Percentiles rank a stretch among this genome's conserved stretches.
Evolutionary conservation across 1,284 basidiomycete genomes (phyloP).

Genomic region (Bjerkandera adusta): DNA sequence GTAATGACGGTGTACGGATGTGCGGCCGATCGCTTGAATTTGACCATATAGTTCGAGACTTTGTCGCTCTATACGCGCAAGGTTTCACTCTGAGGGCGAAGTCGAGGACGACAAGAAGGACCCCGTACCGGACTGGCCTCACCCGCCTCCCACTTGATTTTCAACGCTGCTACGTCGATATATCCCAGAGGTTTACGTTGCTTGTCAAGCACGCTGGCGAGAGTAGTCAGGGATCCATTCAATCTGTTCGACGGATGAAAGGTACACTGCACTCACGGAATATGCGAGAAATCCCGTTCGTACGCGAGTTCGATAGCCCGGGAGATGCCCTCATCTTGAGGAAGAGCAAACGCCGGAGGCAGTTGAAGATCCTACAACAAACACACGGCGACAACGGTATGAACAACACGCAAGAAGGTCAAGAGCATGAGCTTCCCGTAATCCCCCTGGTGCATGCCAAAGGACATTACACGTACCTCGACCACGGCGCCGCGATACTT

Average conservation of each 20-base stretch:
- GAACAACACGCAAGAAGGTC: constrained; percentile 1
- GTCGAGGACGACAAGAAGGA: constrained; percentile 18
- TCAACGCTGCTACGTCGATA: constrained; percentile 72
- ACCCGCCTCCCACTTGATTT: constrained; percentile 75
- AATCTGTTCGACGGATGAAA: not conserved
- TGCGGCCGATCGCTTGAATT: constrained; percentile 68
- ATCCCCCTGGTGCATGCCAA: too few relatives aligned
- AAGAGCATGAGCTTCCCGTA: too few relatives aligned
- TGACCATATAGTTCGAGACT: constrained; percentile 67
- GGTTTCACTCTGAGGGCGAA: constrained; percentile 1
- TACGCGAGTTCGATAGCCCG: constrained; percentile 83
- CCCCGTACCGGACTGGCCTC: constrained; percentile 69
- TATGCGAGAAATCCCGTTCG: constrained; percentile 87
- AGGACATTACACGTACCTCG: constrained; percentile 47
- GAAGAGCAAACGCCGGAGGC: constrained; percentile 85
- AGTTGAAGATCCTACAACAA: constrained; percentile 80
- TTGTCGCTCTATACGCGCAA: constrained; percentile 50
- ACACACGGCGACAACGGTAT: constrained; percentile 2
- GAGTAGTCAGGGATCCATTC: not conserved
- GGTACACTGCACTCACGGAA: constrained; percentile 66
- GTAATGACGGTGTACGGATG: constrained; percentile 79
- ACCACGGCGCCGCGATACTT: constrained; percentile 82
- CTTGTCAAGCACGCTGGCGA: constrained; percentile 73
- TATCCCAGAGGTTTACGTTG: constrained; percentile 79
- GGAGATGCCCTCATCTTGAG: constrained; percentile 65